Conservation (phyloP, 345 rosid genomes). For the Melastoma malabathricum region DNA sequence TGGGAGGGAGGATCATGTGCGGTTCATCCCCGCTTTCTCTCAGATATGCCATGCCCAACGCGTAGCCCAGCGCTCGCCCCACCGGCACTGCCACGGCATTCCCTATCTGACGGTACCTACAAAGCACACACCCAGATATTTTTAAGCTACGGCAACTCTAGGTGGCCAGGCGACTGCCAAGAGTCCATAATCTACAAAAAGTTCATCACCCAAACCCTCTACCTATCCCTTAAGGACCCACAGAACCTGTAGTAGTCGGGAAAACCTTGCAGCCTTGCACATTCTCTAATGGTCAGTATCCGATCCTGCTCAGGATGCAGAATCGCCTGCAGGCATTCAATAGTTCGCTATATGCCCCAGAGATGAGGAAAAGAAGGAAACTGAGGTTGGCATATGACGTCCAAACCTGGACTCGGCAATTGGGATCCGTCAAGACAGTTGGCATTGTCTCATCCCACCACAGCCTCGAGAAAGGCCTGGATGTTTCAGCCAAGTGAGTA, state of each 20-base stretch:
- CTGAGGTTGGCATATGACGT: not conserved
- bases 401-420: constrained; percentile 53
- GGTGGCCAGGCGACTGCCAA: not conserved
- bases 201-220: constrained; percentile 1
- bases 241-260: constrained; percentile 86
- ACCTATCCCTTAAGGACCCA: constrained; percentile 70
- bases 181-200: not conserved
- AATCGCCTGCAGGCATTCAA: constrained; percentile 31
- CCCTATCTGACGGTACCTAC: constrained; percentile 81
- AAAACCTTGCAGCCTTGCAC: constrained; percentile 92
- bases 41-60: constrained; percentile 56
- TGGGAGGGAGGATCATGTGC: constrained; percentile 50
- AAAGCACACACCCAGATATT: not conserved
- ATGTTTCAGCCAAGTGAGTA: constrained; percentile 1
- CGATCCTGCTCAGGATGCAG: constrained; percentile 97
- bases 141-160: too few species aligned
- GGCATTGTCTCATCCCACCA: constrained; percentile 99
- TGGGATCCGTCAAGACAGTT: constrained; percentile 54
- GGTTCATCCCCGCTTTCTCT: constrained; percentile 31
- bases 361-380: not conserved
- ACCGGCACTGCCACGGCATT: constrained; percentile 82
- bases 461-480: constrained; percentile 75
- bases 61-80: constrained; percentile 67
- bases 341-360: not conserved
- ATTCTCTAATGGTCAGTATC: constrained; percentile 70